These are phyloP conservation scores for Durotheca rogersii DNA, from an alignment of 495 filamentous ascomycete species.

Conservation along the genomic window DNA sequence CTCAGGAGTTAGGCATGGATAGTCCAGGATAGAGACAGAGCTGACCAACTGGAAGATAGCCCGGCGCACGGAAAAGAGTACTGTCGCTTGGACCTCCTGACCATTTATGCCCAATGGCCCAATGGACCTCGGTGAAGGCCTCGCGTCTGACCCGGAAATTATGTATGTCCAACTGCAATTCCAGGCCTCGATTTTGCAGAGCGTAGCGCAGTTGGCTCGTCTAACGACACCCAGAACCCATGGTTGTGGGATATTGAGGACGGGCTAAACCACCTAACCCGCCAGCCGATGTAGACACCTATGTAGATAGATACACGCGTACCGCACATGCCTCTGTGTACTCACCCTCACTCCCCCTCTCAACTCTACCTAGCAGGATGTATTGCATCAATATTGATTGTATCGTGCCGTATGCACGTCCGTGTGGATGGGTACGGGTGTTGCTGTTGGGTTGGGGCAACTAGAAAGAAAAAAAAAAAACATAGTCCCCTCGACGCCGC, in stretches of 20 bases:
- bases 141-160: constrained; percentile 42
- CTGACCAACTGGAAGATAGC: constrained; percentile 43
- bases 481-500: constrained; percentile 11
- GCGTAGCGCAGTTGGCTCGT: constrained; percentile 36
- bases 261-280: too few species aligned
- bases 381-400: too few species aligned
- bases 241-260: constrained; percentile 24
- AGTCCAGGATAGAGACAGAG: constrained; percentile 36
- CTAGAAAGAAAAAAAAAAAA: too few species aligned
- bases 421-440: too few species aligned
- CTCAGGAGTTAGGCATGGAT: constrained; percentile 32
- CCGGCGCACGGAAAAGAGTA: constrained; percentile 38
- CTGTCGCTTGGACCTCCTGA: constrained; percentile 41
- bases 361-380: too few species aligned
- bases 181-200: constrained; percentile 25
- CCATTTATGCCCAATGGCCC: constrained; percentile 41
- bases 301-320: too few species aligned
- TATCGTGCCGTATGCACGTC: too few species aligned
- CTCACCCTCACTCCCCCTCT: constrained; percentile 4
- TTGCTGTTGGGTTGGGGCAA: constrained; percentile 4
- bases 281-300: too few species aligned
- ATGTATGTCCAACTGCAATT: constrained; percentile 42
- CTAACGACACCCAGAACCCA: constrained; percentile 17
- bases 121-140: constrained; percentile 38
- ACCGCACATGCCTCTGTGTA: too few species aligned